phyloP scores from a whole-genome alignment of 2,329 filamentous ascomycete species.

The Fusarium udum region DNA sequence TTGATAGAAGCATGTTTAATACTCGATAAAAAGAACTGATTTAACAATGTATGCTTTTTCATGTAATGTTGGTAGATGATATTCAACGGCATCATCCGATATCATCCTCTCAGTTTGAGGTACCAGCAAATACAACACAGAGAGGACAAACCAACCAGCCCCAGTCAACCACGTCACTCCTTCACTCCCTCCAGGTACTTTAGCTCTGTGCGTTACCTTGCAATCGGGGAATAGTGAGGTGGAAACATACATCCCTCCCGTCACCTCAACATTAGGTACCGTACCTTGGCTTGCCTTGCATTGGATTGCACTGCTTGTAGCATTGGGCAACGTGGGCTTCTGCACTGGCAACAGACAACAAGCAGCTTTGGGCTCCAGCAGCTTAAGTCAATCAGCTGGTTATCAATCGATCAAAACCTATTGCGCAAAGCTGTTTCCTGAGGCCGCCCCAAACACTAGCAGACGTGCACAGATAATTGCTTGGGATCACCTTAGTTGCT shows the following conservation, averaged over 20 bases:
- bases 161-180: conserved; percentile 38
- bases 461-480: conserved; percentile 24
- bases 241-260: conserved; percentile 18
- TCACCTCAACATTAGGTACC: background rate
- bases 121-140: conserved; percentile 6
- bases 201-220: conserved; percentile 22
- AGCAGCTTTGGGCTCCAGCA: conserved; percentile 25
- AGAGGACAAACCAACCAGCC: conserved; percentile 22
- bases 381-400: background rate
- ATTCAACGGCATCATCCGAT: background rate
- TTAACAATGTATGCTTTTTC: background rate
- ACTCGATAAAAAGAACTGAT: background rate
- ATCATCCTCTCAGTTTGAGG: background rate
- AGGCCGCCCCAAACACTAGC: conserved; percentile 21
- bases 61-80: background rate
- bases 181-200: conserved; percentile 22
- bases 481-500: conserved; percentile 2
- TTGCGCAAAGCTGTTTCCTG: conserved; percentile 13
- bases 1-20: background rate
- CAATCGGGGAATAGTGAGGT: conserved; percentile 38
- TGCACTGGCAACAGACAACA: conserved; percentile 6
- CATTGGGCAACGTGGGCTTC: conserved; percentile 8
- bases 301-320: background rate
- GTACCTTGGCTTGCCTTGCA: background rate
- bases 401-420: background rate